Percentiles rank a stretch among this genome's conserved stretches.
Evolutionary conservation across 148 eudicot species (phyloP).

Genomic region (Vaccinium corymbosum): DNA sequence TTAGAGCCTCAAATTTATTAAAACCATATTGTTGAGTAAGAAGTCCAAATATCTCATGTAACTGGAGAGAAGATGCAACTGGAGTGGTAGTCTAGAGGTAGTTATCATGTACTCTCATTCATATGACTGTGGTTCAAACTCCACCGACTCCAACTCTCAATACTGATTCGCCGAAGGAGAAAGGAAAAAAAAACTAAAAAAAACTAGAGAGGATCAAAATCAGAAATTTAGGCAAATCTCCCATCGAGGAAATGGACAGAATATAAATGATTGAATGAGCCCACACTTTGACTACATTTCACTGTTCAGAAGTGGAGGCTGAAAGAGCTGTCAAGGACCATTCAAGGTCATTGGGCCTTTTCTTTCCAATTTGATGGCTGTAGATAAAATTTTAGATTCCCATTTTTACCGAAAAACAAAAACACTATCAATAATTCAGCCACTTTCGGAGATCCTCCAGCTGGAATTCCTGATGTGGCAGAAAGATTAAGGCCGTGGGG

Average conservation of each 20-base stretch:
- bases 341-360: not conserved
- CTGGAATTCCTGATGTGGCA: slow-evolving; percentile 21
- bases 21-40: not conserved
- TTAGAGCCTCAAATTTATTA: no score
- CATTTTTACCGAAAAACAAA: not conserved
- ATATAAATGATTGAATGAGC: not conserved
- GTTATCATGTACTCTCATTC: no score
- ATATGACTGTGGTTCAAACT: no score
- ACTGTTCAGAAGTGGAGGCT: not conserved
- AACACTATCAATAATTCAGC: slow-evolving; percentile 22
- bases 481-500: not conserved
- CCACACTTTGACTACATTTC: slow-evolving; percentile 6
- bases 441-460: slow-evolving; percentile 28
- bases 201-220: not conserved
- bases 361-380: not conserved
- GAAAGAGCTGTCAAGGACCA: slow-evolving; percentile 7
- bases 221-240: not conserved
- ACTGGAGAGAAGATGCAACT: no score
- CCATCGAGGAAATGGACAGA: not conserved
- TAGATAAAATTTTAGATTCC: slow-evolving; percentile 6
- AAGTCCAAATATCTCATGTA: not conserved
- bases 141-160: no score
- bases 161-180: no score
- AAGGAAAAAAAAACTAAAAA: not conserved
- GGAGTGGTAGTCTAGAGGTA: no score